Evolutionary conservation across 75 land plant species (phyloP).

Genomic region (Sequoia sempervirens): DNA sequence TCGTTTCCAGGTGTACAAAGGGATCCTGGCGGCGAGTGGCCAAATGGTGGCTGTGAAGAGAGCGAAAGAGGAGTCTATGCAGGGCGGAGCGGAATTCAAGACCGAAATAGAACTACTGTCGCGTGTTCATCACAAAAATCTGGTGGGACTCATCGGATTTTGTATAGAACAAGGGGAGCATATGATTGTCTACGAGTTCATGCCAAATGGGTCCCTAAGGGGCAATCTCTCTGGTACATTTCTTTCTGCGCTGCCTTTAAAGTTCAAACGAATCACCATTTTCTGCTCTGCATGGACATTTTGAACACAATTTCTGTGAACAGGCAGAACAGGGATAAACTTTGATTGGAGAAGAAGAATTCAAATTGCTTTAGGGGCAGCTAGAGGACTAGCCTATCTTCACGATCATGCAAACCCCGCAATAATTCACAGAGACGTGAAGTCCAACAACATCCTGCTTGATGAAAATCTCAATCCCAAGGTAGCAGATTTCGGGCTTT

Average conservation of each 20-base stretch:
- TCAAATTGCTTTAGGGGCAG: slow-evolving; percentile 27
- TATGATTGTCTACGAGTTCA: slow-evolving; percentile 59
- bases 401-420: slow-evolving; percentile 55
- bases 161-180: slow-evolving; percentile 59
- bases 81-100: slow-evolving; percentile 38
- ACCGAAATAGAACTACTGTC: slow-evolving; percentile 21
- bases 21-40: slow-evolving; percentile 8
- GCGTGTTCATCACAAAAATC: slow-evolving; percentile 21
- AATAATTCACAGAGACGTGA: slow-evolving; percentile 67
- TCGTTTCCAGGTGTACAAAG: slow-evolving; percentile 33
- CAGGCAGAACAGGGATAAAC: slow-evolving; percentile 8
- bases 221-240: slow-evolving; percentile 50
- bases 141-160: slow-evolving; percentile 73
- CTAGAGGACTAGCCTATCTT: slow-evolving; percentile 54
- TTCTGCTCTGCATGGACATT: slow-evolving; percentile 9
- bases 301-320: slow-evolving; percentile 23
- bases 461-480: slow-evolving; percentile 49
- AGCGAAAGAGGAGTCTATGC: slow-evolving; percentile 21
- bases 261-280: not conserved
- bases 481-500: slow-evolving; percentile 62
- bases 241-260: slow-evolving; percentile 12
- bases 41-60: slow-evolving; percentile 27
- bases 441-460: slow-evolving; percentile 60
- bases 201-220: slow-evolving; percentile 59
- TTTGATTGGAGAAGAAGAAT: slow-evolving; percentile 22